Percentiles rank a stretch among this genome's conserved stretches.
Conservation (phyloP, 2,329 filamentous ascomycete genomes). For the Colletotrichum camelliae region DNA sequence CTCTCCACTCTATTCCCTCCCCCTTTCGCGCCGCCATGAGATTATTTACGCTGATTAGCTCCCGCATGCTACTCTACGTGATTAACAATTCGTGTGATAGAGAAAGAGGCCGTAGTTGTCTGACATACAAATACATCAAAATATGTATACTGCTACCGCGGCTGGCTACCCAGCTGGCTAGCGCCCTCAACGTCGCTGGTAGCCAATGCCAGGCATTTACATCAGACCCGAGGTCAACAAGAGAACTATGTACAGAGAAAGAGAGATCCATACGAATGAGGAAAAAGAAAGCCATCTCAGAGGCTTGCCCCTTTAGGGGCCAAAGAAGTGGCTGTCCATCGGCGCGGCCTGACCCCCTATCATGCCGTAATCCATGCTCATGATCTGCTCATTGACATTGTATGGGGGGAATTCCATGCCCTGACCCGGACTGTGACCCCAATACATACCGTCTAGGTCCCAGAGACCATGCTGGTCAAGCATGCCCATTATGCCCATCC, state of each 20-base stretch:
- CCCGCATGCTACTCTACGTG: neutral
- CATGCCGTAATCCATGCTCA: constrained; percentile 42
- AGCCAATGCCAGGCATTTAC: neutral
- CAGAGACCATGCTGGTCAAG: constrained; percentile 60
- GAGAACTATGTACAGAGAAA: neutral
- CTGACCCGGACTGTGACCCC: constrained; percentile 47
- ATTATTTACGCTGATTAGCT: neutral
- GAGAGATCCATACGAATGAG: neutral
- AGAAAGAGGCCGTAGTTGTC: neutral
- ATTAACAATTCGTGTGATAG: neutral
- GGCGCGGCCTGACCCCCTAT: constrained; percentile 38
- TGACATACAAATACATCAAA: neutral
- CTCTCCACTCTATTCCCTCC: neutral
- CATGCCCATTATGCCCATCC: constrained; percentile 57
- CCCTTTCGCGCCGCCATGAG: neutral
- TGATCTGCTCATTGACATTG: constrained; percentile 36
- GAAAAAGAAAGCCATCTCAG: neutral
- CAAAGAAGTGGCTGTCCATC: constrained; percentile 49
- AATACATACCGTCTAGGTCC: constrained; percentile 63
- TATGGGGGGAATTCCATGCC: constrained; percentile 28
- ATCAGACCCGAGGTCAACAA: neutral
- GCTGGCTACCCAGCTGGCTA: neutral
- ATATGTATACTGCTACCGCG: neutral
- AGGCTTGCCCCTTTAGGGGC: constrained; percentile 37
- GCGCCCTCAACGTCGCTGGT: neutral